Evolutionary conservation across 441 rosid species (phyloP), one percentile per base, ranked within the genome.

Genomic region (Syzygium malaccense): DNA sequence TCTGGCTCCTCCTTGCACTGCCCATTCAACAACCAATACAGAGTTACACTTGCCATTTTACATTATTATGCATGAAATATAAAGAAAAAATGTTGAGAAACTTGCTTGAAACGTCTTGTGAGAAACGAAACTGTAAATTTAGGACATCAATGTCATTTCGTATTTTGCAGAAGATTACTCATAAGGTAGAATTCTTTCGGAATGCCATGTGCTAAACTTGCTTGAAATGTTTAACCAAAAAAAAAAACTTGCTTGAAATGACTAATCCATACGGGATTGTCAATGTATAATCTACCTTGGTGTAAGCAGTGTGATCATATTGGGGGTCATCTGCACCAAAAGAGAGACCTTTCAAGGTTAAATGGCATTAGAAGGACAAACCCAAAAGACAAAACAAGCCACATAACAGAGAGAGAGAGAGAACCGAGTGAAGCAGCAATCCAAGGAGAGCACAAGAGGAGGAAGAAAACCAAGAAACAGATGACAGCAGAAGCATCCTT

Each of bases 1-100:
- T 95, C 96, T 85, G 98, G 94, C 62, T 83, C 88, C 57, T 48
- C 88, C 92, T 91, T 94, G 86, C 98, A 97, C 98, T 97, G 96
- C 87, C 66, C 90, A 91, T 49, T 55, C 49, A 62, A 86, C n/a
- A 33, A 37, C 32, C n/a, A 83, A 84, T 1, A 18, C 57, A 62
- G 4, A 33, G 85, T 60, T 13, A 84, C 51, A 23, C 54, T 33
- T 28, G 54, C 32, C 15, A 14, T 28, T 58, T 28, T 45, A 86
- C 32, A 30, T 55, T 62, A 87, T 33, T 9, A 55, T 45, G 71
- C 32, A 30, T 17, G 26, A 56, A 49, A 6, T 8, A 84, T n/a
- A 2, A 48, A 88, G 4, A 4, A 14, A 8, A 30, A 49, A 18
- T 66, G 6, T 10, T 17, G 48, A 45, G 48, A 45, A 45, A 45